A percentile compares a stretch with the other conserved stretches of the same genome.
Evolutionary conservation across 768 basidiomycete genomes (phyloP).

Genomic region (Termitomyces sp.): DNA sequence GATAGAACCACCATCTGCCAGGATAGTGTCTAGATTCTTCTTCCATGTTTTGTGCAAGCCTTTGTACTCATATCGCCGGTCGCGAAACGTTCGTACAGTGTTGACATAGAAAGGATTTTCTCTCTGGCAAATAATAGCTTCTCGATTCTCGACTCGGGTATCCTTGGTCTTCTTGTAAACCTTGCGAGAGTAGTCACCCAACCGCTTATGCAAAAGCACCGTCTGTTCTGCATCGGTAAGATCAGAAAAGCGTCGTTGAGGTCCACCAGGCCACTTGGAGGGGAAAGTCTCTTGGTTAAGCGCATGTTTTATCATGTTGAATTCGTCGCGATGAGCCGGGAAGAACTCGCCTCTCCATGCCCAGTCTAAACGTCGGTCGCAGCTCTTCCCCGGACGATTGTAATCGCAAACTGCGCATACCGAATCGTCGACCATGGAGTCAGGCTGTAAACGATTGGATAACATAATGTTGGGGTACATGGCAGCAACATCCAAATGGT

Average conservation of each 20-base stretch:
- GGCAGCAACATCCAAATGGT: slow-evolving; percentile 97
- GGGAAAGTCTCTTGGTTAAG: slow-evolving; percentile 94
- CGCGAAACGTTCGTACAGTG: slow-evolving; percentile 94
- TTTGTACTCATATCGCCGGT: slow-evolving; percentile 98
- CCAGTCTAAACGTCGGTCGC: slow-evolving; percentile 93
- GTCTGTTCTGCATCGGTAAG: slow-evolving; percentile 84
- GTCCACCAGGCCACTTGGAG: slow-evolving; percentile 66
- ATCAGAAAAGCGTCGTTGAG: slow-evolving; percentile 80
- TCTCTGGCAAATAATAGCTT: slow-evolving; percentile 93
- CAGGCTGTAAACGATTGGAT: slow-evolving; percentile 96
- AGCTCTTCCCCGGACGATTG: slow-evolving; percentile 93
- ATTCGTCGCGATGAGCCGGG: slow-evolving; percentile 95
- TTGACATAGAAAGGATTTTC: slow-evolving; percentile 99
- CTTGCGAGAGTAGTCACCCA: slow-evolving; percentile 97
- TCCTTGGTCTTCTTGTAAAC: slow-evolving; percentile 99
- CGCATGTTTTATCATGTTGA: slow-evolving; percentile 98
- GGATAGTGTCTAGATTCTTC: slow-evolving; percentile 84
- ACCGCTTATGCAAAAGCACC: slow-evolving; percentile 89
- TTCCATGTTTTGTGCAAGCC: slow-evolving; percentile 99
- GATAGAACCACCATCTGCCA: slow-evolving; percentile 66
- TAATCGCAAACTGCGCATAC: slow-evolving; percentile 98
- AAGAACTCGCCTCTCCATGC: slow-evolving; percentile 99
- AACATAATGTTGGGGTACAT: slow-evolving; percentile 99
- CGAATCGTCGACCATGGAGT: slow-evolving; percentile 95
- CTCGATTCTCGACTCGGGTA: slow-evolving; percentile 90